phyloP scores from a whole-genome alignment of 306 rosid genomes.

The Oxytropis ochrocephala region DNA sequence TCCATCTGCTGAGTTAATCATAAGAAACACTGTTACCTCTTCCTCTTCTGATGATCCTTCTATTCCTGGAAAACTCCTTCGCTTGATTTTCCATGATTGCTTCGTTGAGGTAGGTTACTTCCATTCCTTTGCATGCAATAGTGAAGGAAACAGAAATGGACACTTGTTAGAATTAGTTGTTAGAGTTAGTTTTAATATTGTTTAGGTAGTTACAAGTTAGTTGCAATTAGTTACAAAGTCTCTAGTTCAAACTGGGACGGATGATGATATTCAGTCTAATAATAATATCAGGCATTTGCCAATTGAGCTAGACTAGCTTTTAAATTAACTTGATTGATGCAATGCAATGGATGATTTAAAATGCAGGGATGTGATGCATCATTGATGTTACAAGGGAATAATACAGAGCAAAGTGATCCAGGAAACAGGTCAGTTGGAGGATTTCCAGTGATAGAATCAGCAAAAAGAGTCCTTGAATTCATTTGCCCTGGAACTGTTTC shows the following conservation, averaged over 20 bases:
- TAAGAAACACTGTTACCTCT: constrained; percentile 54
- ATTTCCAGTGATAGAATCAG: constrained; percentile 64
- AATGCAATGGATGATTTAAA: background rate
- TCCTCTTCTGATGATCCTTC: constrained; percentile 66
- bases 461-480: constrained; percentile 55
- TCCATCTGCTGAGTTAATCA: constrained; percentile 65
- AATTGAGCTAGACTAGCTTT: too few species aligned
- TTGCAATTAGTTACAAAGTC: too few species aligned
- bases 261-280: too few species aligned
- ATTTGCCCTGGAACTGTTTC: constrained; percentile 82
- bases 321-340: background rate
- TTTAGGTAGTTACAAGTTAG: too few species aligned
- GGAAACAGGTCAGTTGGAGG: constrained; percentile 81
- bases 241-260: too few species aligned
- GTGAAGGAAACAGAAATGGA: background rate
- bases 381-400: constrained; percentile 67
- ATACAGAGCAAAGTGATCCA: constrained; percentile 74
- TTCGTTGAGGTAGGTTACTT: constrained; percentile 89
- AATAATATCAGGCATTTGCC: too few species aligned
- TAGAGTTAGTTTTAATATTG: too few species aligned
- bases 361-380: constrained; percentile 89
- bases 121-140: background rate
- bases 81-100: constrained; percentile 89
- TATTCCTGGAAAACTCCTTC: constrained; percentile 86
- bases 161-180: background rate